These are phyloP conservation scores for Lipomyces oligophaga DNA, from an alignment of 805 yeast genomes.

Conservation along the genomic window DNA sequence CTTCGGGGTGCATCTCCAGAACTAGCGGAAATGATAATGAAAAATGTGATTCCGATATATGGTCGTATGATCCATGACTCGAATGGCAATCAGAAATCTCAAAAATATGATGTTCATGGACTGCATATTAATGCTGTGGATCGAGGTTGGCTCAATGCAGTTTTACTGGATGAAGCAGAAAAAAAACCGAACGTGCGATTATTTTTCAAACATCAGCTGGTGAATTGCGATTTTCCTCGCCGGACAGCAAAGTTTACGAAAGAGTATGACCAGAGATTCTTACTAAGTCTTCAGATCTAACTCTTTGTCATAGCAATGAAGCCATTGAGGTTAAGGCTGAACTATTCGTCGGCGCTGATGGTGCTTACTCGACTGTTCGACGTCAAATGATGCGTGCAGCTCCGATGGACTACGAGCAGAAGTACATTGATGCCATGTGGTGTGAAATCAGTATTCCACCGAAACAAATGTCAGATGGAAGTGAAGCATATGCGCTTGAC, in stretches of 20 bases:
- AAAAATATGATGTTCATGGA: constrained; percentile 74
- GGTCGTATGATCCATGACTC: constrained; percentile 86
- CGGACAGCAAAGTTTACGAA: constrained; percentile 30
- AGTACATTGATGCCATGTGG: constrained; percentile 79
- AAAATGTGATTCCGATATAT: constrained; percentile 72
- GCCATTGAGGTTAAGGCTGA: constrained; percentile 41
- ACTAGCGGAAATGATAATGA: constrained; percentile 54
- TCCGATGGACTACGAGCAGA: constrained; percentile 67
- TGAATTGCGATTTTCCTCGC: constrained; percentile 40
- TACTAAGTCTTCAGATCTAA: not conserved
- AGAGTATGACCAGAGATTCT: constrained; percentile 3
- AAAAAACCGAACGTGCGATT: constrained; percentile 42
- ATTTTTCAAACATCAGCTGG: constrained; percentile 56
- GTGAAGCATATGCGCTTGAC: constrained; percentile 49
- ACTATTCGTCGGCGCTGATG: constrained; percentile 79
- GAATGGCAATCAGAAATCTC: constrained; percentile 61
- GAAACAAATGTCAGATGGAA: constrained; percentile 28
- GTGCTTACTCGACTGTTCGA: constrained; percentile 72
- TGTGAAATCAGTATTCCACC: constrained; percentile 76
- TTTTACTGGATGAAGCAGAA: constrained; percentile 61
- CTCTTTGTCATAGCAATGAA: constrained; percentile 10
- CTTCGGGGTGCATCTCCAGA: constrained; percentile 56
- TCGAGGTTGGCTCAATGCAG: constrained; percentile 62
- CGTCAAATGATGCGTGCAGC: constrained; percentile 58
- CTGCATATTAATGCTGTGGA: constrained; percentile 84